Evolutionary conservation across 1,284 basidiomycete species (phyloP).

Genomic region (Heterobasidion parviporum): DNA sequence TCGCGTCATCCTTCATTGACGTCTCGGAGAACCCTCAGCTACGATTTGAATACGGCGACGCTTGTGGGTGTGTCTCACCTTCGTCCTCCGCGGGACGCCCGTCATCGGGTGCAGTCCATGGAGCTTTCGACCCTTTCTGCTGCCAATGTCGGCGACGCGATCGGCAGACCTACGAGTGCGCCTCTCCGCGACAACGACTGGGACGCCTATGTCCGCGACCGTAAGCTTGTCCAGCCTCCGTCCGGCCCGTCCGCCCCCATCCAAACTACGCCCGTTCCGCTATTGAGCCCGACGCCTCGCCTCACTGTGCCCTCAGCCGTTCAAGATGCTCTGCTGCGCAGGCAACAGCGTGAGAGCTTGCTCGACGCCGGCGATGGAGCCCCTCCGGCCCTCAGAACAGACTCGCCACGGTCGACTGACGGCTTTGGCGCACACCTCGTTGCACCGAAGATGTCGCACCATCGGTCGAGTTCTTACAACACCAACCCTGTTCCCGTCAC

Average conservation of each 20-base stretch:
- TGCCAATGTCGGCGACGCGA: conserved; percentile 35
- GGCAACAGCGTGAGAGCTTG: conserved; percentile 59
- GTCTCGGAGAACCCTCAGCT: conserved; percentile 58
- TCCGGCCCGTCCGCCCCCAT: conserved; percentile 69
- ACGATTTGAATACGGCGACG: conserved; percentile 46
- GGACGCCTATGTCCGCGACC: conserved; percentile 73
- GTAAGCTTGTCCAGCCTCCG: conserved; percentile 76
- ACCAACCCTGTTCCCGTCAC: conserved; percentile 22
- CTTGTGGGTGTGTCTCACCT: conserved; percentile 42
- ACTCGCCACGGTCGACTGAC: background rate
- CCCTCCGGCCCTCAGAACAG: background rate
- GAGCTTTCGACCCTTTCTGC: conserved; percentile 43
- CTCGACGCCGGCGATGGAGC: conserved; percentile 23
- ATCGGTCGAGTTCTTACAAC: conserved; percentile 24
- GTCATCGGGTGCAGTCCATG: conserved; percentile 61
- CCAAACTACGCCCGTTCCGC: conserved; percentile 39
- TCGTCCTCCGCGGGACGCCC: conserved; percentile 65
- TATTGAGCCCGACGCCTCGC: conserved; percentile 28
- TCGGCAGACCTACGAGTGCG: conserved; percentile 61
- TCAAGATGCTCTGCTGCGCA: conserved; percentile 58
- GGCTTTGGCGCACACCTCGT: background rate
- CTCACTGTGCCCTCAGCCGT: conserved; percentile 61
- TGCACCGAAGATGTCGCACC: conserved; percentile 18
- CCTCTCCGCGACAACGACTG: conserved; percentile 65
- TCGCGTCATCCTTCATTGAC: conserved; percentile 63